Conservation (phyloP, 2,329 filamentous ascomycete genomes). For the Diaporthe capsici region DNA sequence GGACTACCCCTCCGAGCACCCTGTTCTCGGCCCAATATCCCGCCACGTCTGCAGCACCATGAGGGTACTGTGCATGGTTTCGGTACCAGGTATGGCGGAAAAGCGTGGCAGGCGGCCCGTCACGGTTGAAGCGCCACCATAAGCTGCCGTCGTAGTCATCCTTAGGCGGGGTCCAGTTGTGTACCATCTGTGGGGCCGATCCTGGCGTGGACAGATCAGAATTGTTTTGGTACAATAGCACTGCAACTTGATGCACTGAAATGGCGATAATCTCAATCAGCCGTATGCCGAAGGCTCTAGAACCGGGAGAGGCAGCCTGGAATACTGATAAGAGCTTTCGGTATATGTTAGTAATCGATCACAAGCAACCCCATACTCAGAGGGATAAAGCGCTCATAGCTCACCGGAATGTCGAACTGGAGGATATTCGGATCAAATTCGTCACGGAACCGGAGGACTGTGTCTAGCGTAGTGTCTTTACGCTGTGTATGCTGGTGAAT, state of each 20-base stretch:
- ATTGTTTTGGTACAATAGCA: neutral
- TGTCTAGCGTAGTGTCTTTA: neutral
- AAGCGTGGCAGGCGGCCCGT: slow-evolving; percentile 44
- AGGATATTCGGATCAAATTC: neutral
- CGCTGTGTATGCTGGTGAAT: neutral
- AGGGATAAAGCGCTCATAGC: neutral
- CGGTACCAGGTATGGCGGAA: slow-evolving; percentile 49
- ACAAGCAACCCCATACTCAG: neutral
- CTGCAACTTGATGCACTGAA: slow-evolving; percentile 46
- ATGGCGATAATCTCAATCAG: slow-evolving; percentile 51
- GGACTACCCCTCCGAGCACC: slow-evolving; percentile 45
- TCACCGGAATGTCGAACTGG: neutral
- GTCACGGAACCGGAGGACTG: neutral
- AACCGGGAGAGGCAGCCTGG: slow-evolving; percentile 45
- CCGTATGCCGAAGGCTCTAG: slow-evolving; percentile 47
- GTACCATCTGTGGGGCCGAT: slow-evolving; percentile 43
- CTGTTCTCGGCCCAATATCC: slow-evolving; percentile 49
- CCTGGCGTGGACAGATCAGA: neutral
- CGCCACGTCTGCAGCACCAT: slow-evolving; percentile 47
- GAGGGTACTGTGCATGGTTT: slow-evolving; percentile 49
- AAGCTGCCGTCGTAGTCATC: slow-evolving; percentile 34
- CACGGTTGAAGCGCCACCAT: slow-evolving; percentile 32
- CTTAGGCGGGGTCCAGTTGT: slow-evolving; percentile 45
- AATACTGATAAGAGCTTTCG: slow-evolving; percentile 39
- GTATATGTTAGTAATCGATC: neutral